Base-by-base conservation (phyloP, 768 basidiomycete genomes). In the Jaapia argillacea region DNA sequence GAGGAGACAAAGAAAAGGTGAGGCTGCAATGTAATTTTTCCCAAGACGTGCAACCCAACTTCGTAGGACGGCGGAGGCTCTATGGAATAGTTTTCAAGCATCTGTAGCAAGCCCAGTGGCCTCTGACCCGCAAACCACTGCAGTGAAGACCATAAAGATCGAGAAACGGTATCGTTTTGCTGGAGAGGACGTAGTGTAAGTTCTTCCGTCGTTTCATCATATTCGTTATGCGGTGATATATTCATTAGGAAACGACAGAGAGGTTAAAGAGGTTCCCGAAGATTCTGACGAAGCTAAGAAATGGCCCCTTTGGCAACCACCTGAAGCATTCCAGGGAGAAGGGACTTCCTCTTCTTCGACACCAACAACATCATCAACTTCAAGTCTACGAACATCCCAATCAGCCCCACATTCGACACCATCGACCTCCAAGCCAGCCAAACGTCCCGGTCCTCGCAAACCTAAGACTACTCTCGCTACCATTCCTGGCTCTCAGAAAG, bases 101-200 rank as follows among this genome's bases (percentile, higher is more conserved):
- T 79, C 84, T 5, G 60, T 78, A n/a, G 51, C 67, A 0, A 56
- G 62, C 1, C 50, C 67, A n/a, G n/a, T n/a, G n/a, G 21, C n/a
- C 37, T 41, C 28, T 53, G 24, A 20, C 41, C 10, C n/a, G 41
- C 18, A 18, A 44, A n/a, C 45, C 50, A 28, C 45, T 42, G n/a
- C 51, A 53, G 27, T 52, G 48, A 71, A 65, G 42, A 65, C 68
- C 51, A 70, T 91, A 26, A 83, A 79, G 60, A 65, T 92, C 38
- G 72, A 79, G 57, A 84, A 78, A 55, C 71, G 67, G 26, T 84
- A 79, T 58, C 58, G 74, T 25, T 92, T 84, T 53, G 88, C 86
- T 1, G 89, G 88, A 20, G 79, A 90, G 47, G 74, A 80, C 24
- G 67, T 82, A 37, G 63, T 70, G 89, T 90, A 58, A 54, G 81